Conservation (phyloP, 495 filamentous ascomycete species). For the Peziza echinospora region DNA sequence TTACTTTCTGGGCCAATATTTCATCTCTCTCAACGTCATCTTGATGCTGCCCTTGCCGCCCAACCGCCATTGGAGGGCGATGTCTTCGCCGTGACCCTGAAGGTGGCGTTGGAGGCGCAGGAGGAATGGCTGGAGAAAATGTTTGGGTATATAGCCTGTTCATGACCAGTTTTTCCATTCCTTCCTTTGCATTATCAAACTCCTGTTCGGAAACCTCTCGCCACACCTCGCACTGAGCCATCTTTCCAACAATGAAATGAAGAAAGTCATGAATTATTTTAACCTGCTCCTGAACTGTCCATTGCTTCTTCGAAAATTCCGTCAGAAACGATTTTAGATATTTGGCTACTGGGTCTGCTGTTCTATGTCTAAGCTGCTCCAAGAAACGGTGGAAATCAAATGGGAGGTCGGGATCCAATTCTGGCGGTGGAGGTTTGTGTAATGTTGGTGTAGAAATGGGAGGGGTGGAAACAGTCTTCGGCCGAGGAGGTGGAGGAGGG, state of each 20-base stretch:
- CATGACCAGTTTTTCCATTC: constrained; percentile 99
- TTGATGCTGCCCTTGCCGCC: constrained; percentile 83
- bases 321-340: constrained; percentile 84
- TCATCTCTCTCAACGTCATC: constrained; percentile 96
- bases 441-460: not conserved
- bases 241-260: constrained; percentile 94
- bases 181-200: constrained; percentile 94
- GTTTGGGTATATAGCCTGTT: constrained; percentile 91
- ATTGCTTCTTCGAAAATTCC: constrained; percentile 94
- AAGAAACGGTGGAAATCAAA: constrained; percentile 98
- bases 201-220: constrained; percentile 85
- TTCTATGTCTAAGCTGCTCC: constrained; percentile 83
- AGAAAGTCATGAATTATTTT: constrained; percentile 97
- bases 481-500: not conserved
- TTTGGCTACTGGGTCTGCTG: constrained; percentile 86
- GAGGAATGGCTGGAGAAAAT: constrained; percentile 72
- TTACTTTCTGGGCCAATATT: constrained; percentile 80
- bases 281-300: constrained; percentile 98
- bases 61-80: constrained; percentile 74
- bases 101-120: constrained; percentile 49
- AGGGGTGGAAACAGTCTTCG: not conserved
- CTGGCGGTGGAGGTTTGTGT: constrained; percentile 30
- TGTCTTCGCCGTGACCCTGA: constrained; percentile 62
- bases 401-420: constrained; percentile 64
- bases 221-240: constrained; percentile 97